phyloP scores from a whole-genome alignment of 2,329 filamentous ascomycete genomes.

The Pseudogymnoascus sp. region DNA sequence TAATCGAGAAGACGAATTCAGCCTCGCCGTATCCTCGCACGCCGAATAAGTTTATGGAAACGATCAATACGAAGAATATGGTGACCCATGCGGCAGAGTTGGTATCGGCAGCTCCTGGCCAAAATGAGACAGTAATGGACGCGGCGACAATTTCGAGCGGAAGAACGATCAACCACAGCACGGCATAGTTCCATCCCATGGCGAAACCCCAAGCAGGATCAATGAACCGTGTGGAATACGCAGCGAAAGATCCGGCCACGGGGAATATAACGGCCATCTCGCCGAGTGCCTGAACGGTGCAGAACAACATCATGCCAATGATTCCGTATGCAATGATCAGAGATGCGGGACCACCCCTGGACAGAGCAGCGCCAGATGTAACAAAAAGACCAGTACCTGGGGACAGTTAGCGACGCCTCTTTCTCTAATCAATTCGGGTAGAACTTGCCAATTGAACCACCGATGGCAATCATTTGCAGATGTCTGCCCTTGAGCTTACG shows the following conservation, averaged over 20 bases:
- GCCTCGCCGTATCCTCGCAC: slow-evolving; percentile 85
- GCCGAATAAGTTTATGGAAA: slow-evolving; percentile 77
- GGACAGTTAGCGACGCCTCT: slow-evolving; percentile 15
- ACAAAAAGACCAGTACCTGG: slow-evolving; percentile 66
- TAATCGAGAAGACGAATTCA: slow-evolving; percentile 76
- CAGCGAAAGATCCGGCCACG: slow-evolving; percentile 89
- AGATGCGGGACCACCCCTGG: slow-evolving; percentile 67
- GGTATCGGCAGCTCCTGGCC: slow-evolving; percentile 48
- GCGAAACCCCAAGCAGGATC: slow-evolving; percentile 93
- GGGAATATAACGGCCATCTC: slow-evolving; percentile 89
- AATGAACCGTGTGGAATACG: slow-evolving; percentile 87
- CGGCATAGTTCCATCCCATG: slow-evolving; percentile 88
- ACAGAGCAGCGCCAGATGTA: slow-evolving; percentile 64
- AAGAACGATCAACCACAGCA: slow-evolving; percentile 78
- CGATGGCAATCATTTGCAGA: slow-evolving; percentile 85
- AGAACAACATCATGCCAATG: slow-evolving; percentile 80
- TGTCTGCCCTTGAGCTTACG: slow-evolving; percentile 58
- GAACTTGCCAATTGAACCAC: slow-evolving; percentile 67
- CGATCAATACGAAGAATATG: slow-evolving; percentile 68
- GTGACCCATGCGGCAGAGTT: slow-evolving; percentile 64
- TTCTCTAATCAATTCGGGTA: not conserved
- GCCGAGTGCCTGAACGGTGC: slow-evolving; percentile 82
- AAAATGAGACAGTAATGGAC: slow-evolving; percentile 74
- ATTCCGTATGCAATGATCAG: slow-evolving; percentile 70
- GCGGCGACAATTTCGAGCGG: slow-evolving; percentile 83